phyloP scores from a whole-genome alignment of 306 rosid species.

The Lablab purpureus region DNA sequence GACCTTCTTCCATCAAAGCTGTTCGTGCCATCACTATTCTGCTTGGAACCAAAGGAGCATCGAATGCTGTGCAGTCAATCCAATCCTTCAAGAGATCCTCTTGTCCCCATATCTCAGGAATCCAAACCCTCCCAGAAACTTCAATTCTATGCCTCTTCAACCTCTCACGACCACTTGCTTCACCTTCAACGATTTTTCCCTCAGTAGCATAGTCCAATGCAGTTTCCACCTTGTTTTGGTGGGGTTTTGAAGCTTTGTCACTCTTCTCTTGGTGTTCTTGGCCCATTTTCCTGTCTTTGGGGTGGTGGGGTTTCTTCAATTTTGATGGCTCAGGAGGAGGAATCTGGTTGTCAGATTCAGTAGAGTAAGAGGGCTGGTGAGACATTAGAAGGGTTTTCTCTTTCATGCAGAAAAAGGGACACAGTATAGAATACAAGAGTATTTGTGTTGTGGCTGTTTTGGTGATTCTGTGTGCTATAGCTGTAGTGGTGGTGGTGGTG shows the following conservation, averaged over 20 bases:
- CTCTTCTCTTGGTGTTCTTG: neutral
- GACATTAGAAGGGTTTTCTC: slow-evolving; percentile 45
- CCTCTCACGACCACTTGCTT: slow-evolving; percentile 73
- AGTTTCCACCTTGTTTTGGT: slow-evolving; percentile 5
- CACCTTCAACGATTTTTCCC: slow-evolving; percentile 22
- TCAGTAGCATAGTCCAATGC: slow-evolving; percentile 4
- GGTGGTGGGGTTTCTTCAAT: slow-evolving; percentile 31
- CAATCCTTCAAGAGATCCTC: slow-evolving; percentile 86
- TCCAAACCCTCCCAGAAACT: slow-evolving; percentile 81
- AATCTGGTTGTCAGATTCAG: slow-evolving; percentile 9
- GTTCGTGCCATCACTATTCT: slow-evolving; percentile 71
- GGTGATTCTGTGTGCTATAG: slow-evolving; percentile 17
- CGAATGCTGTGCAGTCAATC: slow-evolving; percentile 82
- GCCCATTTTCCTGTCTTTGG: neutral
- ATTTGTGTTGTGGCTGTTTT: neutral
- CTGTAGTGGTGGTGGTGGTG: neutral
- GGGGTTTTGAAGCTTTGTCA: slow-evolving; percentile 16
- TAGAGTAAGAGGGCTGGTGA: slow-evolving; percentile 20
- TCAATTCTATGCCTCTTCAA: slow-evolving; percentile 76
- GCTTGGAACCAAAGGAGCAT: slow-evolving; percentile 67
- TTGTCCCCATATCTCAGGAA: slow-evolving; percentile 96
- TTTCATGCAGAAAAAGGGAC: slow-evolving; percentile 31
- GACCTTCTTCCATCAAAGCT: slow-evolving; percentile 70
- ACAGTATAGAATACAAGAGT: neutral
- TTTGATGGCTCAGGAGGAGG: slow-evolving; percentile 40